Evolutionary conservation across 2,329 filamentous ascomycete genomes (phyloP).

Genomic region (Chrysoporthe austroafricana): DNA sequence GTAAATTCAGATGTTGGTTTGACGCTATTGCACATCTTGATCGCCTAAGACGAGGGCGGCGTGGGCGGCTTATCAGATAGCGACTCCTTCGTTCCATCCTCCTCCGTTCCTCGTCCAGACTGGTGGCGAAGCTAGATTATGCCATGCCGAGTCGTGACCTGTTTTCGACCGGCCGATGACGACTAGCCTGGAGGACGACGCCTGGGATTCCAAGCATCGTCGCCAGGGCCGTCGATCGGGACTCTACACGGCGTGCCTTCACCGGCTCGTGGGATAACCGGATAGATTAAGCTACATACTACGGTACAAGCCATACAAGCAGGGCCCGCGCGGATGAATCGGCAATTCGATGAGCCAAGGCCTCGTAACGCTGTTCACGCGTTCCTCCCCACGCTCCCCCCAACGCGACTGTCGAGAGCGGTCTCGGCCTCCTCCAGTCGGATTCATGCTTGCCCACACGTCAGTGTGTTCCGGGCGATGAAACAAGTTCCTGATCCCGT

Average conservation of each 20-base stretch:
- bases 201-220: not conserved
- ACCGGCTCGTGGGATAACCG: not conserved
- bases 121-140: not conserved
- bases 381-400: not conserved
- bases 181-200: not conserved
- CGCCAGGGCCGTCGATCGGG: not conserved
- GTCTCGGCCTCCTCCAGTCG: not conserved
- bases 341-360: no score
- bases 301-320: no score
- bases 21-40: no score
- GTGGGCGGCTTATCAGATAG: slow-evolving; percentile 15
- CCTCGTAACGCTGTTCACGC: not conserved
- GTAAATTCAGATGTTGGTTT: not conserved
- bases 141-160: not conserved
- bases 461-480: no score
- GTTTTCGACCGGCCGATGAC: not conserved
- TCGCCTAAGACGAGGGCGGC: not conserved
- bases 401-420: not conserved
- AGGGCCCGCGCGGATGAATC: not conserved
- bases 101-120: not conserved
- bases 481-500: no score
- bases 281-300: no score
- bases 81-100: not conserved
- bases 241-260: not conserved
- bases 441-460: no score